These are phyloP conservation scores for Colletotrichum endophyticum DNA, from an alignment of 2,329 filamentous ascomycete species.

Conservation along the genomic window DNA sequence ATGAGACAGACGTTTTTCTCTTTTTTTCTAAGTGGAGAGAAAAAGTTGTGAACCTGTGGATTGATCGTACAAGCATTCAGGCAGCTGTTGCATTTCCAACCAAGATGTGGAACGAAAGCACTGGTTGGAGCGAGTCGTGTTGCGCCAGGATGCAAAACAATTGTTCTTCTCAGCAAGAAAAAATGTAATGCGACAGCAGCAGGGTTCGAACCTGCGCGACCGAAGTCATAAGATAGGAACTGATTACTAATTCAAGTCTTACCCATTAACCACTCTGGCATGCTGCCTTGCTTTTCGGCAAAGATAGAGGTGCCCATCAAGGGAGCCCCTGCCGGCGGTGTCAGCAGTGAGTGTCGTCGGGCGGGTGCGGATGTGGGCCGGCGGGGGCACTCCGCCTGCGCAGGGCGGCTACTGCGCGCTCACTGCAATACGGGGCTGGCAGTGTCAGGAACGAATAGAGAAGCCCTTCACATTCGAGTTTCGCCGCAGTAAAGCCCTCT, in stretches of 20 bases:
- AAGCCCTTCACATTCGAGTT: not conserved
- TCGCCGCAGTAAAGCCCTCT: not conserved
- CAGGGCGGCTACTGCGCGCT: not conserved
- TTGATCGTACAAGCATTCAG: not conserved
- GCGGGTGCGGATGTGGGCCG: not conserved
- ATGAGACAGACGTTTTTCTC: not conserved
- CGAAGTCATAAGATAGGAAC: conserved; percentile 17
- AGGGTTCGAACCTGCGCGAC: conserved; percentile 21
- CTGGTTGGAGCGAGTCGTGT: not conserved
- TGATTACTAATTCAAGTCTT: conserved; percentile 10
- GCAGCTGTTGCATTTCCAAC: not conserved
- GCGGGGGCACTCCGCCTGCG: not conserved
- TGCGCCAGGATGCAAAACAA: not conserved
- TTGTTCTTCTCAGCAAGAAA: not conserved
- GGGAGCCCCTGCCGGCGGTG: not conserved
- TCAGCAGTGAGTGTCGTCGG: not conserved
- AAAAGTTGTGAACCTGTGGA: not conserved
- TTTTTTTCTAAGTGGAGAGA: not conserved
- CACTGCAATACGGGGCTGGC: not conserved
- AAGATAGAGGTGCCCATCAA: not conserved
- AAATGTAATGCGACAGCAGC: conserved; percentile 7
- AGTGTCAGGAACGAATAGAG: not conserved
- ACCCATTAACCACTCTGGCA: conserved; percentile 20
- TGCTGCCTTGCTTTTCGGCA: not conserved
- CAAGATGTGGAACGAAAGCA: fast-evolving